These are phyloP conservation scores for Arthroderma uncinatum DNA, from an alignment of 2,329 filamentous ascomycete genomes.

Conservation along the genomic window DNA sequence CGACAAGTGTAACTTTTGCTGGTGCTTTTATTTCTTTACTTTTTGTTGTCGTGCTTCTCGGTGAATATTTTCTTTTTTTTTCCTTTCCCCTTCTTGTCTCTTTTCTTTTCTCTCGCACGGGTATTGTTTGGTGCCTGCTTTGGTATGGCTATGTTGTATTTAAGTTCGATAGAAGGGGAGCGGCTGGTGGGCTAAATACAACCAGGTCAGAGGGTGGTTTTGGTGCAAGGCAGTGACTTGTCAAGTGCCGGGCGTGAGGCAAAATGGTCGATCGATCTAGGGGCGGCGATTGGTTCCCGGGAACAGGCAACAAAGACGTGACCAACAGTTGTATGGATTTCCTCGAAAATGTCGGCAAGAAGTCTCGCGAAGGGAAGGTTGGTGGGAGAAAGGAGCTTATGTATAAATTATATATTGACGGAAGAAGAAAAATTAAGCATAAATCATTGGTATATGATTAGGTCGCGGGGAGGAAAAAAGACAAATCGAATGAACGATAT, in stretches of 20 bases:
- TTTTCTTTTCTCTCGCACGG: background rate
- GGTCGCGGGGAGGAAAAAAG: constrained; percentile 1
- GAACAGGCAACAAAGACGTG: background rate
- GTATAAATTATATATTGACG: constrained; percentile 5
- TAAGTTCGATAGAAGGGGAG: background rate
- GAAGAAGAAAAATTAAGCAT: constrained; percentile 7
- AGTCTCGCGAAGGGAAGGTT: background rate
- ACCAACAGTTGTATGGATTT: background rate
- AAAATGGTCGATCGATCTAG: background rate
- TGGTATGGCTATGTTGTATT: background rate
- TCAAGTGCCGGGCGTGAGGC: background rate
- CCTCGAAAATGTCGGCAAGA: background rate
- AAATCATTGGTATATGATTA: constrained; percentile 6
- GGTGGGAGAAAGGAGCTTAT: constrained; percentile 1
- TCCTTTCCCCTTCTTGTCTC: background rate
- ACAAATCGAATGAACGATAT: constrained; percentile 6
- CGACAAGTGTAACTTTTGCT: constrained; percentile 2
- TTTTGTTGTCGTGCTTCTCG: background rate
- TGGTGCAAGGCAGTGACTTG: background rate
- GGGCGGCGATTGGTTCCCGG: constrained; percentile 2
- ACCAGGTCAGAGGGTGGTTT: no score
- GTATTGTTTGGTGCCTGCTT: background rate
- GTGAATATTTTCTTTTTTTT: constrained; percentile 4
- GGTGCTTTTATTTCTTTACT: background rate
- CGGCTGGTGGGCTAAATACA: background rate